Percentiles rank a stretch among this genome's conserved stretches.
Evolutionary conservation across 148 eudicot species (phyloP).

Genomic region (Amaranthus hypochondriacus): DNA sequence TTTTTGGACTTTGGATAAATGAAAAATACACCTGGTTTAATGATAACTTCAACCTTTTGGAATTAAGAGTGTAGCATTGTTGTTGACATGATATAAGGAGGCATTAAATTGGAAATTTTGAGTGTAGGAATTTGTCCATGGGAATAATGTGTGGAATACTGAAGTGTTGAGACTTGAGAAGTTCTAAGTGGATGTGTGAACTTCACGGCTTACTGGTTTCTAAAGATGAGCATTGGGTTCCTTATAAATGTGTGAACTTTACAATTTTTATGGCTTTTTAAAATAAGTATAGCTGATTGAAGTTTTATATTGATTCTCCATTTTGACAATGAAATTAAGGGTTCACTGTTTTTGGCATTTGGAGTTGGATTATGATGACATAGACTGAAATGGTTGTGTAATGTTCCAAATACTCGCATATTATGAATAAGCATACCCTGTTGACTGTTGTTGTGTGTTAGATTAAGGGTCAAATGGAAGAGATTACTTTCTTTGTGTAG

Average conservation of each 20-base stretch:
- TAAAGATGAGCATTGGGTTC: neutral
- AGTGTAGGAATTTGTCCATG: too few relatives aligned
- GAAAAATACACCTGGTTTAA: too few relatives aligned
- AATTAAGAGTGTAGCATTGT: too few relatives aligned
- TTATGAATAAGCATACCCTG: neutral
- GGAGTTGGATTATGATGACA: neutral
- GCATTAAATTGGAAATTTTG: too few relatives aligned
- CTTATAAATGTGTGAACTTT: neutral
- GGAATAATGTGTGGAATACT: neutral
- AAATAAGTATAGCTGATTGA: neutral
- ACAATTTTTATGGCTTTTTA: neutral
- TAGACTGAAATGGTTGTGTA: neutral
- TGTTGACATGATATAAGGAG: too few relatives aligned
- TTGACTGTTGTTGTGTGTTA: neutral
- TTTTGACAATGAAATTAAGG: neutral
- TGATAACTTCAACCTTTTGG: too few relatives aligned
- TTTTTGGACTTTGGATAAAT: too few relatives aligned
- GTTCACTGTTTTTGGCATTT: neutral
- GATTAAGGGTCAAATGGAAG: neutral
- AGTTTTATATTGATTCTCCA: neutral
- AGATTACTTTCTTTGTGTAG: neutral
- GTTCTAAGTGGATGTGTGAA: too few relatives aligned
- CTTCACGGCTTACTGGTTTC: too few relatives aligned
- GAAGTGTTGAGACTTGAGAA: neutral
- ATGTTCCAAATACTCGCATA: neutral